A percentile compares a stretch with the other conserved stretches of the same genome.
Evolutionary conservation across 129 eudicot genomes (phyloP).

Genomic region (Daucus carota): DH1_v3.0 NC_030381.2:4975501-4976000

Average conservation of each 20-base stretch:
- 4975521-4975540: constrained; percentile 80
- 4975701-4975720: constrained; percentile 1
- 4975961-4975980: not conserved
- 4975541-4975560: constrained; percentile 62
- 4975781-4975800: constrained; percentile 19
- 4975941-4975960: not conserved
- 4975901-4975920: not conserved
- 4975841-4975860: not conserved
- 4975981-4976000: constrained; percentile 46
- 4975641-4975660: not conserved
- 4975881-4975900: not conserved
- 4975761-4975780: constrained; percentile 87
- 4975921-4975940: constrained; percentile 1
- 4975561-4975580: constrained; percentile 76
- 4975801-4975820: constrained; percentile 1
- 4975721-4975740: constrained; percentile 84
- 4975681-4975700: not conserved
- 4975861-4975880: not conserved
- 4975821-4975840: not conserved
- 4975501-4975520: constrained; percentile 84
- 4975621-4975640: not conserved
- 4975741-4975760: constrained; percentile 97
- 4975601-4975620: not conserved
- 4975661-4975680: not conserved
- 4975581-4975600: constrained; percentile 52